These are phyloP conservation scores for Inonotus obliquus DNA, from an alignment of 1,284 basidiomycete genomes.

Conservation along the genomic window DNA sequence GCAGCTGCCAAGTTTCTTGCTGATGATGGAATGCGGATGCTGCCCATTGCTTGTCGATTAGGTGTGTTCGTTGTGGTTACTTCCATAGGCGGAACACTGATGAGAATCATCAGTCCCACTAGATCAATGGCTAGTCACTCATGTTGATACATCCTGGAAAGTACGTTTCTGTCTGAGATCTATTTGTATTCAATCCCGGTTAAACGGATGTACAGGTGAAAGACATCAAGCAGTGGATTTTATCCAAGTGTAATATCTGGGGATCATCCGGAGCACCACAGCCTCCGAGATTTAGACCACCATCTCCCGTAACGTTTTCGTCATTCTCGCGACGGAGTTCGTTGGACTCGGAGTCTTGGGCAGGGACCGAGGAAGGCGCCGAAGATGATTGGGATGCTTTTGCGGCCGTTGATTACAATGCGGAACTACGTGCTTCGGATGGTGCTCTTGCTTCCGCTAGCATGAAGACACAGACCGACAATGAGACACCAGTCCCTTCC, in stretches of 20 bases:
- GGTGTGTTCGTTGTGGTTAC: background rate
- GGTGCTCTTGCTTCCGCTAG: conserved; percentile 1
- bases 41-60: conserved; percentile 17
- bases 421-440: conserved; percentile 20
- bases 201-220: conserved; percentile 30
- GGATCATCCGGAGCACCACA: conserved; percentile 32
- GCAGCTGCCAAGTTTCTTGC: conserved; percentile 10
- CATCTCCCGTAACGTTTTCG: conserved; percentile 61
- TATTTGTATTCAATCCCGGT: background rate
- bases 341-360: conserved; percentile 16
- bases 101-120: conserved; percentile 44
- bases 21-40: conserved; percentile 9
- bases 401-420: conserved; percentile 19
- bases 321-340: conserved; percentile 21
- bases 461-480: background rate
- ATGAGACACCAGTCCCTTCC: background rate
- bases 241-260: conserved; percentile 49
- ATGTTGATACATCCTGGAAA: conserved; percentile 52
- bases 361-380: conserved; percentile 13
- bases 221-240: conserved; percentile 55
- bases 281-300: conserved; percentile 36
- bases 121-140: conserved; percentile 70
- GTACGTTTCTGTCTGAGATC: background rate
- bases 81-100: background rate
- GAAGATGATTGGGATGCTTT: conserved; percentile 20